These are phyloP conservation scores for Brassica napus DNA, from an alignment of 345 rosid species.

Conservation along the genomic window DNA sequence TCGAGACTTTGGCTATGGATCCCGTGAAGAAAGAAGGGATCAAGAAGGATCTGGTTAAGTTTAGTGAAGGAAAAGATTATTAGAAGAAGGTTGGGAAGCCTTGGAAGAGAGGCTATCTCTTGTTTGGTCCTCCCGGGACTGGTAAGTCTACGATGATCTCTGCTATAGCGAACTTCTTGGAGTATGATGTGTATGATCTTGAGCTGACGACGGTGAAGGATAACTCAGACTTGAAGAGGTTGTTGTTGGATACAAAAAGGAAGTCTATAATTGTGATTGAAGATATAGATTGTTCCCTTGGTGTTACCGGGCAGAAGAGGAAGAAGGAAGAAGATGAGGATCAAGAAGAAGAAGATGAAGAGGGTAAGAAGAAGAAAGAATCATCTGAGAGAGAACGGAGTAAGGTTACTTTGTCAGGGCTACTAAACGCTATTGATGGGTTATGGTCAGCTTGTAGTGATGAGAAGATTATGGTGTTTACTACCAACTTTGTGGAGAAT, in stretches of 20 bases:
- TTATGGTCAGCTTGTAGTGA: conserved; percentile 54
- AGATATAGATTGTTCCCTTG: conserved; percentile 46
- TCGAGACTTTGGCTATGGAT: conserved; percentile 69
- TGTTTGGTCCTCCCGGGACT: conserved; percentile 47
- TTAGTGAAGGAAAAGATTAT: conserved; percentile 52
- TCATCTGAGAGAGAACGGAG: conserved; percentile 19
- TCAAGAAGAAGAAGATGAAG: neutral
- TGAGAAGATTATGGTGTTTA: conserved; percentile 50
- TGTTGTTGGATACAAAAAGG: conserved; percentile 50
- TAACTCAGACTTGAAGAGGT: conserved; percentile 54
- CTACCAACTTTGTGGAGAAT: conserved; percentile 46
- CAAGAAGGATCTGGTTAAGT: conserved; percentile 51
- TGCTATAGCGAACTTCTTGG: conserved; percentile 64
- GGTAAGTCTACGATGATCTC: conserved; percentile 78
- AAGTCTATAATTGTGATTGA: conserved; percentile 66
- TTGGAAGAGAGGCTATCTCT: conserved; percentile 65
- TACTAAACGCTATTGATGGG: conserved; percentile 53
- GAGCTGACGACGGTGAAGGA: conserved; percentile 60
- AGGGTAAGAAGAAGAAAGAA: neutral
- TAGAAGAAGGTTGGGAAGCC: conserved; percentile 62
- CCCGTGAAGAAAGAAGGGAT: conserved; percentile 49
- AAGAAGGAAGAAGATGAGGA: conserved; percentile 20
- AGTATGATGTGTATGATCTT: conserved; percentile 72
- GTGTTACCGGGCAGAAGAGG: conserved; percentile 29
- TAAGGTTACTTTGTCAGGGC: conserved; percentile 51